Conservation (phyloP, 2,329 filamentous ascomycete species). For the Exophiala lecanii-corni region DNA sequence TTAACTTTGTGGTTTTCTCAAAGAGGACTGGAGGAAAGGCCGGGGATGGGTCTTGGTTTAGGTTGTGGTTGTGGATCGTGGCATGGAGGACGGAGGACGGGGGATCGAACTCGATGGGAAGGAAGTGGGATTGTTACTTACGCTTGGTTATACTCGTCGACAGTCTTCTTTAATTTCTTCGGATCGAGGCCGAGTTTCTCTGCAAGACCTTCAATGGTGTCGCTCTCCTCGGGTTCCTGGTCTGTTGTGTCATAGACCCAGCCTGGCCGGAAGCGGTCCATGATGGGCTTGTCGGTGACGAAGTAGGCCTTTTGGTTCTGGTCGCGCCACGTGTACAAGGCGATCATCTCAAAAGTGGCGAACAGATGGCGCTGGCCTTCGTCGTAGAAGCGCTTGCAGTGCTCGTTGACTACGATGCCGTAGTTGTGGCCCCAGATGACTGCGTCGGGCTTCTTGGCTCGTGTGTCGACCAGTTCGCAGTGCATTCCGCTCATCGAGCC, state of each 20-base stretch:
- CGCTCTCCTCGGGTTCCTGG: constrained; percentile 36
- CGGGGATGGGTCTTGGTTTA: too few relatives aligned
- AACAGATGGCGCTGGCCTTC: constrained; percentile 39
- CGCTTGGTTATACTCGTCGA: constrained; percentile 38
- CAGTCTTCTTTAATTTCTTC: constrained; percentile 35
- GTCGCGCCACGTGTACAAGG: constrained; percentile 38
- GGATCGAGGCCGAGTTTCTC: constrained; percentile 36
- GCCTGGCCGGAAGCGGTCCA: constrained; percentile 39
- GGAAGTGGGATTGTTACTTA: constrained; percentile 2
- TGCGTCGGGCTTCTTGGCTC: constrained; percentile 39
- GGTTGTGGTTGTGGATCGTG: too few relatives aligned
- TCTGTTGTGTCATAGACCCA: constrained; percentile 44
- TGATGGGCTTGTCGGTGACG: constrained; percentile 38
- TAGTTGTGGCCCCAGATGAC: constrained; percentile 42
- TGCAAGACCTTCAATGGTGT: constrained; percentile 38
- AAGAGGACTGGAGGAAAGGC: too few relatives aligned
- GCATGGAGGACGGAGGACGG: too few relatives aligned
- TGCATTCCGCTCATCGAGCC: constrained; percentile 41
- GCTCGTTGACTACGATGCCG: constrained; percentile 40
- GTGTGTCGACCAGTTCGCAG: constrained; percentile 40
- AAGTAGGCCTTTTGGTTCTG: constrained; percentile 41
- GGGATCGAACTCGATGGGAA: neutral
- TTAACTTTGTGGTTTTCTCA: too few relatives aligned
- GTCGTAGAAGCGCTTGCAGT: constrained; percentile 38
- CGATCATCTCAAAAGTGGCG: constrained; percentile 42